Evolutionary conservation across 257 asterid species (phyloP), one percentile per base, ranked within the genome.

Genomic region (Solanum tarijense): DNA sequence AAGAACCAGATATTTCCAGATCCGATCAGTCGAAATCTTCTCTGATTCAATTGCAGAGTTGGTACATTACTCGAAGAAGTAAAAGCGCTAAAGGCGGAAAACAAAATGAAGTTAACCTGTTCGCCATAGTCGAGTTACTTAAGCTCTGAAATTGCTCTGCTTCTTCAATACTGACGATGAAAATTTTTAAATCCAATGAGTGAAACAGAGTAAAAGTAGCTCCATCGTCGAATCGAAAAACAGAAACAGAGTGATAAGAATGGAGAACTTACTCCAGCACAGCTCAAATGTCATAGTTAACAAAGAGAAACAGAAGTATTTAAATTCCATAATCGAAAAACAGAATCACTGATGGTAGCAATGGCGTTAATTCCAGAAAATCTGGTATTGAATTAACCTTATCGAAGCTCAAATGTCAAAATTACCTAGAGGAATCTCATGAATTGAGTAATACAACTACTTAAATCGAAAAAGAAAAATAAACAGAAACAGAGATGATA

Each of bases 81-180:
- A 3, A 74, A 5, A 68, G 34, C 14, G 69, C 35, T 43, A 16
- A 4, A 39, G 74, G 88, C 7, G 27, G 65, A 48, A 31, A 82
- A 10, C 1, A 48, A 29, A 48, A 48, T 23, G 69, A 82, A 48
- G 21, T 32, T 31, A 72, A 94, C 98, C 93, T 89, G 86, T 90
- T 93, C 90, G 88, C 86, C 87, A 71, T 87, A 69, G 98, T 91
- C 55, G 90, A 88, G 92, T 93, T 96, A 83, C 88, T 89, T 86
- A 66, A 68, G 94, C 87, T 89, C 88, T 87, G 87, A 91, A 84
- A 87, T 88, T 72, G 88, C 75, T 69, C n/a, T 85, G 39, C 69
- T 87, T 90, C 94, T 36, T 90, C 91, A 73, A 39, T 66, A 48
- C 94, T 92, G 90, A 65, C 52, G 36, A 27, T 9, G 65, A 43